These are phyloP conservation scores for Rhypophila decipiens DNA, from an alignment of 495 filamentous ascomycete species.

Conservation along the genomic window DNA sequence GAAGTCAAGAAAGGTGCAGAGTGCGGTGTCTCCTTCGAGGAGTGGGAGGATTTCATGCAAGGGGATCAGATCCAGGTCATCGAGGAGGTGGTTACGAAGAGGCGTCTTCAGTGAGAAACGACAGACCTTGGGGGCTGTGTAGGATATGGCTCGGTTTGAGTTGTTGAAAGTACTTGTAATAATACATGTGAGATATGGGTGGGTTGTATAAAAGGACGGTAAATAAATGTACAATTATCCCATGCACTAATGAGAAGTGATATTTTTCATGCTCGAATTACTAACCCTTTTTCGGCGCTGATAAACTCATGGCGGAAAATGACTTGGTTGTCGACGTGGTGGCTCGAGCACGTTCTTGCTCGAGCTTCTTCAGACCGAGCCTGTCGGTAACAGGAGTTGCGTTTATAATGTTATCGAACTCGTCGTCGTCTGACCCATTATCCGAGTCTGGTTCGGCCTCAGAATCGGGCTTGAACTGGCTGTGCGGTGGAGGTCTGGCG, in stretches of 20 bases:
- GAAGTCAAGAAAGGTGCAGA: conserved; percentile 89
- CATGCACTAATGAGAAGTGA: too few species aligned
- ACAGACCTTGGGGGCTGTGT: too few species aligned
- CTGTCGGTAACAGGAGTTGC: conserved; percentile 81
- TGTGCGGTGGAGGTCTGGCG: conserved; percentile 40
- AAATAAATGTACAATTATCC: too few species aligned
- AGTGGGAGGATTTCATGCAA: conserved; percentile 67
- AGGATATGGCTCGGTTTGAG: too few species aligned
- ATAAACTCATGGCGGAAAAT: conserved; percentile 21
- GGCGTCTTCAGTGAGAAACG: conserved; percentile 49
- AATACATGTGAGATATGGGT: background rate
- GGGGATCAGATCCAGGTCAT: conserved; percentile 86
- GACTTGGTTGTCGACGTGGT: conserved; percentile 22
- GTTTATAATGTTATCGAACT: conserved; percentile 86
- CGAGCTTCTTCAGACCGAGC: conserved; percentile 50
- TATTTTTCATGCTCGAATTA: too few species aligned
- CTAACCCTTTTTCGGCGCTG: conserved; percentile 25
- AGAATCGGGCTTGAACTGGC: conserved; percentile 51
- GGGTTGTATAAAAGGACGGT: background rate
- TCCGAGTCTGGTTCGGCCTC: conserved; percentile 70
- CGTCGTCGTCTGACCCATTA: conserved; percentile 58
- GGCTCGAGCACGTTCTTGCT: conserved; percentile 36
- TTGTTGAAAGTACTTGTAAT: too few species aligned
- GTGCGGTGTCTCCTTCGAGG: conserved; percentile 82
- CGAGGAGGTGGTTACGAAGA: conserved; percentile 69